Evolutionary conservation across 108 stramenopile genomes (phyloP).

Genomic region (Fragilariopsis cylindrus): DNA sequence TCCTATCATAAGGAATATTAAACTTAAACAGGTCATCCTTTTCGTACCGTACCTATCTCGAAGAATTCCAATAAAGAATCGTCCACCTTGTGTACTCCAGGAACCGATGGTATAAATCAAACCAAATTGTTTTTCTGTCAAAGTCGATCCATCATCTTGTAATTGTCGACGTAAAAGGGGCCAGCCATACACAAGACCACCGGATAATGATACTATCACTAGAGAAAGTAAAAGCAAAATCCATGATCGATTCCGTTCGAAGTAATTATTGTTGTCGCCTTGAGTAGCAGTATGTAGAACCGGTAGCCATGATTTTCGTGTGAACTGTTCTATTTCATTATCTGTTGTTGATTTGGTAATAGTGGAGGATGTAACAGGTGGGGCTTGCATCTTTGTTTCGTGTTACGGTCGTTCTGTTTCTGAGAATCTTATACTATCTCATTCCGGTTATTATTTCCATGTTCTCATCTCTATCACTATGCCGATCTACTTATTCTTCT

Average conservation of each 20-base stretch:
- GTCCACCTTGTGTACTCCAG: constrained; percentile 39
- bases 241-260: constrained; percentile 6
- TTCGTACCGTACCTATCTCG: constrained; percentile 45
- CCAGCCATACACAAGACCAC: constrained; percentile 52
- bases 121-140: constrained; percentile 35
- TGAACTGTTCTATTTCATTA: too few species aligned
- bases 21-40: constrained; percentile 6
- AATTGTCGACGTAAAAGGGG: constrained; percentile 41
- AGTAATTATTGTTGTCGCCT: neutral
- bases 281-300: too few species aligned
- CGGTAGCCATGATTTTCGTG: too few species aligned
- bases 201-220: constrained; percentile 13
- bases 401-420: too few species aligned
- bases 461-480: too few species aligned
- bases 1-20: constrained; percentile 24
- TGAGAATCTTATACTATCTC: too few species aligned
- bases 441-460: too few species aligned
- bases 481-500: too few species aligned
- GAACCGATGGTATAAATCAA: constrained; percentile 39
- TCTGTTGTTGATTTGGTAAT: too few species aligned
- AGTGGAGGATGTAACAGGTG: too few species aligned
- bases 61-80: constrained; percentile 44
- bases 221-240: constrained; percentile 33
- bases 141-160: constrained; percentile 28
- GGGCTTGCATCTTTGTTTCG: too few species aligned